Conservation (phyloP, 768 basidiomycete species). For the Heimioporus sp. region DNA sequence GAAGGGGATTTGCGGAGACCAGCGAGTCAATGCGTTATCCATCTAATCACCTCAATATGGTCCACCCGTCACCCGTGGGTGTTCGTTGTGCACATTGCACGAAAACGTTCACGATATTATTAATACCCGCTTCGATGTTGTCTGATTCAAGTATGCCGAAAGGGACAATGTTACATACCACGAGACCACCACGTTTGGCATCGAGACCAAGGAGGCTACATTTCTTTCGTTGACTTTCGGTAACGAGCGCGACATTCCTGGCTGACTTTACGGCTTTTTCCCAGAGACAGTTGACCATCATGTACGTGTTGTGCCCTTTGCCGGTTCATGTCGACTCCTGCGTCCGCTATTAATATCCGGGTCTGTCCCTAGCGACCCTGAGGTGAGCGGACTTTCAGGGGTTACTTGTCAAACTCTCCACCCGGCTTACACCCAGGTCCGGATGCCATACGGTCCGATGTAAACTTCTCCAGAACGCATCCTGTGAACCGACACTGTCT, state of each 20-base stretch:
- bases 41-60: slow-evolving; percentile 8
- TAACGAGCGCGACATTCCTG: neutral
- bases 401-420: too few species aligned
- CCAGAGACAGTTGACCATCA: neutral
- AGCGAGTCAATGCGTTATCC: slow-evolving; percentile 2
- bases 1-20: slow-evolving; percentile 6
- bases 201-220: slow-evolving; percentile 1
- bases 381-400: too few species aligned
- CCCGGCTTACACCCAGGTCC: too few species aligned
- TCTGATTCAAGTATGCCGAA: neutral
- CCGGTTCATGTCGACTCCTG: neutral
- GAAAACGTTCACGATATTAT: slow-evolving; percentile 3
- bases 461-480: too few species aligned
- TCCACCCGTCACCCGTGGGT: slow-evolving; percentile 4
- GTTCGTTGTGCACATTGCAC: neutral
- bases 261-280: neutral
- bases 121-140: slow-evolving; percentile 3
- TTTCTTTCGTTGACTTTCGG: neutral
- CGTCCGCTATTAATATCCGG: too few species aligned
- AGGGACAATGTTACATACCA: neutral
- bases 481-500: too few species aligned
- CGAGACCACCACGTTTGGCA: neutral
- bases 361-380: too few species aligned
- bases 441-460: too few species aligned
- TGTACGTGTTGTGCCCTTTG: neutral